Evolutionary conservation across 768 basidiomycete genomes (phyloP).

Genomic region (Pisolithus tinctorius): DNA sequence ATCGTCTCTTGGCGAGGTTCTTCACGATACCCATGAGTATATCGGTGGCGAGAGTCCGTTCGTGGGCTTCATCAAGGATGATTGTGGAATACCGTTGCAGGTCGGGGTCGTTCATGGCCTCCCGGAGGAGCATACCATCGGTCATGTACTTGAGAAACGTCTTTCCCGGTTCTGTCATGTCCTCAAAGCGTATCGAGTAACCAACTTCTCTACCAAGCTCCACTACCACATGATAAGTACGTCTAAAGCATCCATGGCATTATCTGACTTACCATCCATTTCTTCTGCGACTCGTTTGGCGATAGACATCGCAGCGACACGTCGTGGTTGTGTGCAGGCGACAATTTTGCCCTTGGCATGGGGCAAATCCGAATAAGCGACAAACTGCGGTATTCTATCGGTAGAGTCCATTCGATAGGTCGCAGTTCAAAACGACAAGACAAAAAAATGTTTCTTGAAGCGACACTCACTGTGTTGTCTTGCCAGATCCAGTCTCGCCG

Average conservation of each 20-base stretch:
- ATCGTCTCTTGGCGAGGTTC: constrained; percentile 65
- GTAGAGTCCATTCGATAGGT: constrained; percentile 24
- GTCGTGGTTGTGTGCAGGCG: constrained; percentile 93
- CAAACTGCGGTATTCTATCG: constrained; percentile 90
- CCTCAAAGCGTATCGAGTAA: constrained; percentile 98
- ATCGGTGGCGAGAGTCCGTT: constrained; percentile 95
- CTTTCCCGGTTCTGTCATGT: constrained; percentile 69
- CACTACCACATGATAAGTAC: constrained; percentile 40
- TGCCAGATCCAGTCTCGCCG: constrained; percentile 93
- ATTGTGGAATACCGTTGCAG: constrained; percentile 92
- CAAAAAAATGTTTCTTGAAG: constrained; percentile 10
- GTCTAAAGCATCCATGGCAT: background rate
- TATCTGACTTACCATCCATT: constrained; percentile 81
- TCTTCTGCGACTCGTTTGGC: constrained; percentile 98
- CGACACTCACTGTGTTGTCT: constrained; percentile 82
- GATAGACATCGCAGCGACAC: constrained; percentile 97
- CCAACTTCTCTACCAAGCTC: constrained; percentile 92
- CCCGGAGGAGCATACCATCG: constrained; percentile 97
- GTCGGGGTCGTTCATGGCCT: constrained; percentile 94
- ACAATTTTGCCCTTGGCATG: constrained; percentile 87
- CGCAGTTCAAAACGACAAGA: constrained; percentile 13
- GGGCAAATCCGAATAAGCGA: constrained; percentile 87
- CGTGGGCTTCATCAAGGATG: constrained; percentile 98
- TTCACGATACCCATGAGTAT: constrained; percentile 98
- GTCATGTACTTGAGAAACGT: constrained; percentile 99